Conservation (phyloP, 371 early-diverging fungal species). For the Syncephalastrum racemosum region DNA sequence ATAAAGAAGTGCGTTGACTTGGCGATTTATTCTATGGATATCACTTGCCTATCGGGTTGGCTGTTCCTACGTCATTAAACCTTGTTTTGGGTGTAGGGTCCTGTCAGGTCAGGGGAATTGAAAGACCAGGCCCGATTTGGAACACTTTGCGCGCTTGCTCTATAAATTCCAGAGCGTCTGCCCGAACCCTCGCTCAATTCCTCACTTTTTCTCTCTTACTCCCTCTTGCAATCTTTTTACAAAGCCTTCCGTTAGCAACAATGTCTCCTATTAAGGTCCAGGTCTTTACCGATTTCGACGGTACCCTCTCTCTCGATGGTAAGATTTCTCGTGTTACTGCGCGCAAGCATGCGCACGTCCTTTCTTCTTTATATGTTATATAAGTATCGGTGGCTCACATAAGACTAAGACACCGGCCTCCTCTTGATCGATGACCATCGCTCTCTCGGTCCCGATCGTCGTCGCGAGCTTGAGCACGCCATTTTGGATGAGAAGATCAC, state of each 20-base stretch:
- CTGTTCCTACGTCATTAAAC: too few relatives aligned
- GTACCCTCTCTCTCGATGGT: slow-evolving; percentile 50
- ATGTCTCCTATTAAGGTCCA: slow-evolving; percentile 28
- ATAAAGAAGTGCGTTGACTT: too few relatives aligned
- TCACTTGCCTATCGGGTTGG: too few relatives aligned
- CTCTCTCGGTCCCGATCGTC: slow-evolving; percentile 40
- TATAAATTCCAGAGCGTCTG: too few relatives aligned
- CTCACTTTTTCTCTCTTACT: slow-evolving; percentile 1
- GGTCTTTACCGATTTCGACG: slow-evolving; percentile 53
- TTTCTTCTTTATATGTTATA: slow-evolving; percentile 1
- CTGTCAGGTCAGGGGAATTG: too few relatives aligned
- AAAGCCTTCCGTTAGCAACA: slow-evolving; percentile 1
- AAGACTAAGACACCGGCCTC: slow-evolving; percentile 37
- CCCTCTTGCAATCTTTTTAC: slow-evolving; percentile 5
- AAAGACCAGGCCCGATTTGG: too few relatives aligned
- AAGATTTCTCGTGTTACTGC: background rate
- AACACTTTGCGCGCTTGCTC: too few relatives aligned
- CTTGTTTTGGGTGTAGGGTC: too few relatives aligned
- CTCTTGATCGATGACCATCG: slow-evolving; percentile 46
- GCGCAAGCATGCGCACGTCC: background rate
- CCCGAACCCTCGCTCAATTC: too few relatives aligned
- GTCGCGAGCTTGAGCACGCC: slow-evolving; percentile 39
- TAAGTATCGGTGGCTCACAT: background rate
- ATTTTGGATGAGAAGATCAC: slow-evolving; percentile 42
- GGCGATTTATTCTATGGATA: too few relatives aligned